Evolutionary conservation across 495 filamentous ascomycete genomes (phyloP).

Genomic region (Aspergillus indologenus): DNA sequence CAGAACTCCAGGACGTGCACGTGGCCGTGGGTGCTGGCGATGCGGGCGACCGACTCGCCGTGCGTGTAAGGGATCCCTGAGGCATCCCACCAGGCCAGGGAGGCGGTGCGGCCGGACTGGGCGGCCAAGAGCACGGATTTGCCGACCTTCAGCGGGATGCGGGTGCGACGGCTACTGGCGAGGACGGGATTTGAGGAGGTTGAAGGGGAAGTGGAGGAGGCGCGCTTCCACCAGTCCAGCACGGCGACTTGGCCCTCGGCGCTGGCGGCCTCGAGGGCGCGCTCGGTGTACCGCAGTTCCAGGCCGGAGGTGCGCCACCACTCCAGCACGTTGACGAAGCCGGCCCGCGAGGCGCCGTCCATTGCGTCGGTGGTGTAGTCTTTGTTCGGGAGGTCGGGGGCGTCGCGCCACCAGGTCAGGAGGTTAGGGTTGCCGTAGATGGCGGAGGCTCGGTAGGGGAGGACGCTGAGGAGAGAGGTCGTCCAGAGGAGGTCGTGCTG

Average conservation of each 20-base stretch:
- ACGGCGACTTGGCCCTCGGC: slow-evolving; percentile 78
- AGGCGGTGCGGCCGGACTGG: slow-evolving; percentile 67
- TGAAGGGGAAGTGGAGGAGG: slow-evolving; percentile 32
- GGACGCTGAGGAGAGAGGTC: slow-evolving; percentile 74
- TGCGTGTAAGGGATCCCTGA: slow-evolving; percentile 71
- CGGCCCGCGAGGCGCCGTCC: slow-evolving; percentile 78
- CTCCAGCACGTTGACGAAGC: slow-evolving; percentile 78
- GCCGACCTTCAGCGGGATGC: slow-evolving; percentile 66
- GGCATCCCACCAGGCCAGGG: slow-evolving; percentile 79
- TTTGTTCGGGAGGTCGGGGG: slow-evolving; percentile 73
- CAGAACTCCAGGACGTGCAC: slow-evolving; percentile 80
- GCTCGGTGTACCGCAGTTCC: slow-evolving; percentile 76
- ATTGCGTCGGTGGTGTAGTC: slow-evolving; percentile 76
- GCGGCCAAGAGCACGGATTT: slow-evolving; percentile 77
- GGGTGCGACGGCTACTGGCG: background rate
- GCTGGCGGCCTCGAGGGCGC: slow-evolving; percentile 80
- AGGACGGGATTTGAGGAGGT: slow-evolving; percentile 21
- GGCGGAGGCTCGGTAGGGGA: slow-evolving; percentile 79
- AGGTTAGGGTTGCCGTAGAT: slow-evolving; percentile 83
- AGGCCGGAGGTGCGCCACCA: slow-evolving; percentile 88
- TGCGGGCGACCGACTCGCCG: slow-evolving; percentile 73
- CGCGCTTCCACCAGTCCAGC: slow-evolving; percentile 85
- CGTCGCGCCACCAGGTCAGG: slow-evolving; percentile 83
- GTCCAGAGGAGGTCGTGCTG: slow-evolving; percentile 77
- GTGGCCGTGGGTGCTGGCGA: slow-evolving; percentile 82